Conservation (phyloP, 805 yeast genomes). For the Yarrowia sp. region DNA sequence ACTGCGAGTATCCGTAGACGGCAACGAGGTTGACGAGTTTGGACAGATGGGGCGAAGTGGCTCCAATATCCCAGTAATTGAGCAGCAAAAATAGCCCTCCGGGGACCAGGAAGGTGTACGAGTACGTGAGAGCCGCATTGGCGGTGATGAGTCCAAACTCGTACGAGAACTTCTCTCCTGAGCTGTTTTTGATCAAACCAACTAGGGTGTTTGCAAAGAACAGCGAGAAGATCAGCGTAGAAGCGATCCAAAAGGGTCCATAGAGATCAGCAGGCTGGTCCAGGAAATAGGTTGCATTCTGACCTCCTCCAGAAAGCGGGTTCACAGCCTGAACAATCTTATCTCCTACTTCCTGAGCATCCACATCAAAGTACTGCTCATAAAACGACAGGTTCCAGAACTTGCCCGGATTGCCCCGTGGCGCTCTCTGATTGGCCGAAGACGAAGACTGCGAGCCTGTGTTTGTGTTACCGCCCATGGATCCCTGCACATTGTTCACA, state of each 20-base stretch:
- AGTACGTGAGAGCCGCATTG: constrained; percentile 74
- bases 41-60: constrained; percentile 53
- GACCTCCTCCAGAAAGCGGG: constrained; percentile 53
- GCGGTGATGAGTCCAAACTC: constrained; percentile 68
- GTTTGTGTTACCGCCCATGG: constrained; percentile 10
- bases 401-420: constrained; percentile 24
- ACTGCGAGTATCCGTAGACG: constrained; percentile 83
- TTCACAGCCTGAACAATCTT: constrained; percentile 65
- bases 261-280: constrained; percentile 72
- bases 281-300: constrained; percentile 44
- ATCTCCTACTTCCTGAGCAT: constrained; percentile 63
- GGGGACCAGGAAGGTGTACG: constrained; percentile 77
- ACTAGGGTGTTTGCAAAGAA: constrained; percentile 79
- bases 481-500: constrained; percentile 21
- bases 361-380: constrained; percentile 71
- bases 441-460: constrained; percentile 11
- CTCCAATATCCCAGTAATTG: constrained; percentile 62
- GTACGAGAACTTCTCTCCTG: constrained; percentile 60
- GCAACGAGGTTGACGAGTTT: constrained; percentile 66
- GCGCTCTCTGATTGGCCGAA: constrained; percentile 17
- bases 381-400: constrained; percentile 57
- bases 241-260: constrained; percentile 91
- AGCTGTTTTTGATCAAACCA: constrained; percentile 61
- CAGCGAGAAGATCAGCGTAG: constrained; percentile 74
- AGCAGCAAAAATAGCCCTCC: constrained; percentile 59